phyloP scores from a whole-genome alignment of 2,329 filamentous ascomycete genomes.

The Geosmithia putterillii region DNA sequence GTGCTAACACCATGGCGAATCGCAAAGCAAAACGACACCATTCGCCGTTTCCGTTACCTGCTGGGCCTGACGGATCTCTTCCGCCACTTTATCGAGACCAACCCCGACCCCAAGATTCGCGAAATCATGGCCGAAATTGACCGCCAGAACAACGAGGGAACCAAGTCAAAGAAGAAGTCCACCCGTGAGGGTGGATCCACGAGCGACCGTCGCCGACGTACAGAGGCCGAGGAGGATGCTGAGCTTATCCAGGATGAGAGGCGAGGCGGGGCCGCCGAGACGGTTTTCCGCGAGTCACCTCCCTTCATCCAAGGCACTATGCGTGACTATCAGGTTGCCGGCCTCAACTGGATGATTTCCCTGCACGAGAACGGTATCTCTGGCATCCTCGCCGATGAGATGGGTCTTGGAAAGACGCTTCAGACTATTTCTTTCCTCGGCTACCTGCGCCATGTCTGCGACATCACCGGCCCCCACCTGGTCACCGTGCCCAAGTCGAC shows the following conservation, averaged over 20 bases:
- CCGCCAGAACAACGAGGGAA: constrained; percentile 70
- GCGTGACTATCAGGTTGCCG: constrained; percentile 93
- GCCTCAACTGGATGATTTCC: constrained; percentile 95
- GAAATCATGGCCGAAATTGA: constrained; percentile 93
- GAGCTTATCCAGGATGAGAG: constrained; percentile 81
- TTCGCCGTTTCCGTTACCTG: constrained; percentile 87
- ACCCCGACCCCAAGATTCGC: constrained; percentile 87
- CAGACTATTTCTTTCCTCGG: constrained; percentile 96
- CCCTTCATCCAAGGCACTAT: constrained; percentile 79
- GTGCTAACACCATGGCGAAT: constrained; percentile 1
- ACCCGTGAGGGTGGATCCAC: constrained; percentile 75
- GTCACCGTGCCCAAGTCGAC: constrained; percentile 93
- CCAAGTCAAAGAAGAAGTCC: constrained; percentile 59
- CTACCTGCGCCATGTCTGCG: constrained; percentile 83
- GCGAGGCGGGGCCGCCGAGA: constrained; percentile 72
- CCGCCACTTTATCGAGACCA: constrained; percentile 97
- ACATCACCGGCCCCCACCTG: constrained; percentile 81
- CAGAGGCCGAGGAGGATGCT: constrained; percentile 95
- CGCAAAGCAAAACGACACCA: constrained; percentile 77
- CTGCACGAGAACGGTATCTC: constrained; percentile 98
- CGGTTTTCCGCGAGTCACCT: constrained; percentile 87
- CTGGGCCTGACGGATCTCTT: constrained; percentile 93
- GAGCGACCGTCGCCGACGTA: constrained; percentile 69
- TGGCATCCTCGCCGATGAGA: constrained; percentile 93
- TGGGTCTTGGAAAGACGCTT: constrained; percentile 95